phyloP scores from a whole-genome alignment of 495 filamentous ascomycete species.

The Mytilinidion resinicola region DNA sequence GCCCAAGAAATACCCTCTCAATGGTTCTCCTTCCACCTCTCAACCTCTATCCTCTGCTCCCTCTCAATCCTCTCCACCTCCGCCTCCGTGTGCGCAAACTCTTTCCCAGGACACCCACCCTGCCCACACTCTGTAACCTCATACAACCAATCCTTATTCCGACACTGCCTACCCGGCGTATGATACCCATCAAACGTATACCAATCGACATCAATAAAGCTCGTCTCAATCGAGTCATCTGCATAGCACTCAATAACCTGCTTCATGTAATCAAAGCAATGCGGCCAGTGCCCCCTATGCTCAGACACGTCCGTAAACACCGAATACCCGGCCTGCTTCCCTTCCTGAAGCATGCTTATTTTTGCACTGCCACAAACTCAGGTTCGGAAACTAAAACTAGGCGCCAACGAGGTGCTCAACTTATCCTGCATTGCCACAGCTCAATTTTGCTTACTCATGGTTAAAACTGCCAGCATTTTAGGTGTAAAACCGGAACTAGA shows the following conservation, averaged over 20 bases:
- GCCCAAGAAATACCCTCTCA: no score
- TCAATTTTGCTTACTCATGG: no score
- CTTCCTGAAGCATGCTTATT: not conserved
- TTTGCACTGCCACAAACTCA: no score
- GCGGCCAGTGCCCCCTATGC: conserved; percentile 1
- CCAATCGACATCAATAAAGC: not conserved
- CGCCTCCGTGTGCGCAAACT: not conserved
- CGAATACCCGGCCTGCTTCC: not conserved
- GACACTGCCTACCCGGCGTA: conserved; percentile 7
- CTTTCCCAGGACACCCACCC: not conserved
- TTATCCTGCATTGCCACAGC: no score
- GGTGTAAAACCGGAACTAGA: no score
- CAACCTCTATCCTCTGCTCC: no score
- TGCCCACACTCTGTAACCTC: conserved; percentile 9
- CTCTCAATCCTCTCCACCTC: not conserved
- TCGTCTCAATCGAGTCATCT: conserved; percentile 11
- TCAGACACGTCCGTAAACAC: not conserved
- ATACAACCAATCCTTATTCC: conserved; percentile 11
- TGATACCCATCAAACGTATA: not conserved
- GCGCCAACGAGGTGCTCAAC: no score
- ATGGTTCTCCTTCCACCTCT: no score
- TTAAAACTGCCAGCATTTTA: no score
- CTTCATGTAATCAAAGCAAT: conserved; percentile 19
- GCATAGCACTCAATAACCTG: conserved; percentile 5
- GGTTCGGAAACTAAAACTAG: no score